Base-by-base conservation (phyloP, 164 flowering plant genomes). In the Vitis amurensis region DNA sequence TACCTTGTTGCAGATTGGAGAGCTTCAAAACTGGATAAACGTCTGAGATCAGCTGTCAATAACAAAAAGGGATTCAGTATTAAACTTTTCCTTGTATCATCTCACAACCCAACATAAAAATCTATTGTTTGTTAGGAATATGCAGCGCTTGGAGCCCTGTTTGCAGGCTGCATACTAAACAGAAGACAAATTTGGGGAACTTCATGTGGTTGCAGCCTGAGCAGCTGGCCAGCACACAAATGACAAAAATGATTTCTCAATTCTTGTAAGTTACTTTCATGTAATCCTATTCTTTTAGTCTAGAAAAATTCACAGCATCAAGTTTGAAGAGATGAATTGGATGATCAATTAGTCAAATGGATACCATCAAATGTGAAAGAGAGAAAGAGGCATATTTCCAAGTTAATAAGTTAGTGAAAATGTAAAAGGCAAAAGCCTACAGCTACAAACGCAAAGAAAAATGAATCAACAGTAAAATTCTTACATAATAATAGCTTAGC, bases 11-110 rank as follows among this genome's bases (percentile, higher is more conserved):
- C 87, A 13, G 92, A 85, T 61, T 93, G 98, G 51, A 96, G 91
- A 49, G 97, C 95, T 82, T 96, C 98, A 85, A 93, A 95, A 87
- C 98, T 95, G 71, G 99, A 95, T 64, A 93, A 68, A 70, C 93
- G 97, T 73, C 91, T 81, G 73, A 96, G 80, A 74, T 86, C 87
- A 70, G 97, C 99, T 93, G 91, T 84, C 84, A 73, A 65, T 55
- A 67, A 11, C 23, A 70, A 53, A 57, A 44, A 30, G 67, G 37
- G 60, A 29, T 59, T 68, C 60, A 72, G 73, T 37, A 65, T 64
- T 55, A 31, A 30, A 47, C 3, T 2, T n/a, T 3, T 59, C 31
- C 61, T 11, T 58, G 31, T 10, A 37, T 3, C 44, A 27, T 58
- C 30, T 27, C 30, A 58, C 1, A 19, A 58, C 27, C 61, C 31